These are phyloP conservation scores for Rhizophora apiculata DNA, from an alignment of 345 rosid species.

Conservation along the genomic window DNA sequence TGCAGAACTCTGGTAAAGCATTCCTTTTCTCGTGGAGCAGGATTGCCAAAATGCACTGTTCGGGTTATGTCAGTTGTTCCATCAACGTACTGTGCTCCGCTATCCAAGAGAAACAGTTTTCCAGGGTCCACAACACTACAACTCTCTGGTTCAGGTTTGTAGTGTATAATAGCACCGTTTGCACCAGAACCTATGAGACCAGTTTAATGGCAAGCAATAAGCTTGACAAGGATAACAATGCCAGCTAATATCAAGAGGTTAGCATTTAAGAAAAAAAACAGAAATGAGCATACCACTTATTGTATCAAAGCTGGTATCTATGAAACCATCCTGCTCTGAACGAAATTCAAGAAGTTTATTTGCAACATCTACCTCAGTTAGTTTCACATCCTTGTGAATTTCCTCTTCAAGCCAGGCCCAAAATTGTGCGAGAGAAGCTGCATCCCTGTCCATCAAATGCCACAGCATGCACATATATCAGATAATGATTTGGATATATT, in stretches of 20 bases:
- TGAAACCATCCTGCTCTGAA: slow-evolving; percentile 69
- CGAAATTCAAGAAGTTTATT: slow-evolving; percentile 86
- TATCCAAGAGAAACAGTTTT: slow-evolving; percentile 79
- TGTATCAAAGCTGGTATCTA: slow-evolving; percentile 94
- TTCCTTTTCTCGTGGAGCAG: slow-evolving; percentile 72
- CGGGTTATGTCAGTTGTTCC: slow-evolving; percentile 97
- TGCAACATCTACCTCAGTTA: slow-evolving; percentile 88
- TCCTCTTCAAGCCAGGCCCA: slow-evolving; percentile 95
- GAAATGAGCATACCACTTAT: slow-evolving; percentile 65
- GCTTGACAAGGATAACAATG: background rate
- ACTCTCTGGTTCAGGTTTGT: slow-evolving; percentile 76
- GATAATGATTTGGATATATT: background rate
- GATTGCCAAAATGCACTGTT: slow-evolving; percentile 88
- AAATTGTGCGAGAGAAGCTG: slow-evolving; percentile 86
- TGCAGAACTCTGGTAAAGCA: slow-evolving; percentile 92
- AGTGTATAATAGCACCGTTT: slow-evolving; percentile 94
- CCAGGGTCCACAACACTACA: slow-evolving; percentile 72
- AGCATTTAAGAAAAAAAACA: slow-evolving; percentile 1
- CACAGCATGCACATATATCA: slow-evolving; percentile 1
- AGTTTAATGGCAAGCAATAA: slow-evolving; percentile 16
- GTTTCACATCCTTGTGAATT: slow-evolving; percentile 49
- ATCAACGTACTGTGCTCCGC: slow-evolving; percentile 94
- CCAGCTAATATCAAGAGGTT: background rate
- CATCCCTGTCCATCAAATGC: slow-evolving; percentile 60
- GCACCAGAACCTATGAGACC: slow-evolving; percentile 77